A percentile compares a stretch with the other conserved stretches of the same genome.
phyloP scores from a whole-genome alignment of 1,284 basidiomycete species.

The Earliella scabrosa region DNA sequence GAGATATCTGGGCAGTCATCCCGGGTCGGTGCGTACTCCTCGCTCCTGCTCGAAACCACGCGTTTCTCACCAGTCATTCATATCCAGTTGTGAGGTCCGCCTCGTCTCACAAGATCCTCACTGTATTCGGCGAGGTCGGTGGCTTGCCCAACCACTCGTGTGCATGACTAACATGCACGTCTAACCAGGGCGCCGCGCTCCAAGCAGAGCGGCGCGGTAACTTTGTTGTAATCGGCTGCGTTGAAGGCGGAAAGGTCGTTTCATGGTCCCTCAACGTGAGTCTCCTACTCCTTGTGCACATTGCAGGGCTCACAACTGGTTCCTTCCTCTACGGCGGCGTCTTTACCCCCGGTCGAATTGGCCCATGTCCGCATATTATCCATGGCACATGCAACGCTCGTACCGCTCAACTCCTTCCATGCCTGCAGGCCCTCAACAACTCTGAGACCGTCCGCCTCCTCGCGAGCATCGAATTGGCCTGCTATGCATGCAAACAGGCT shows the following conservation, averaged over 20 bases:
- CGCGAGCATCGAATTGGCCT: slow-evolving; percentile 80
- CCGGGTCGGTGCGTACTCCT: slow-evolving; percentile 64
- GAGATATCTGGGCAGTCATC: slow-evolving; percentile 73
- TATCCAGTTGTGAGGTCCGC: slow-evolving; percentile 66
- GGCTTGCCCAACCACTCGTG: slow-evolving; percentile 11
- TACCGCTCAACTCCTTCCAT: not conserved
- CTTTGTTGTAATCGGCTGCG: slow-evolving; percentile 78
- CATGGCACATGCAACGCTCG: not conserved
- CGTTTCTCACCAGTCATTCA: slow-evolving; percentile 13
- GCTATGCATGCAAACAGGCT: slow-evolving; percentile 72
- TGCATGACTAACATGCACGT: slow-evolving; percentile 18
- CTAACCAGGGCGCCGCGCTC: slow-evolving; percentile 62
- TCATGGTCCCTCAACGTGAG: slow-evolving; percentile 85
- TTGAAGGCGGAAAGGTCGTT: slow-evolving; percentile 70
- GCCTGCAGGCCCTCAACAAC: slow-evolving; percentile 70
- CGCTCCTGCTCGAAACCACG: slow-evolving; percentile 1
- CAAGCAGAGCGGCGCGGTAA: slow-evolving; percentile 85
- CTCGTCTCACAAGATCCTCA: slow-evolving; percentile 67
- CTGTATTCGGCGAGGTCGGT: slow-evolving; percentile 71
- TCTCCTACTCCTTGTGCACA: not conserved
- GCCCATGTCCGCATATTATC: not conserved
- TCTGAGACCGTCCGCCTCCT: slow-evolving; percentile 78
- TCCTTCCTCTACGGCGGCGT: not conserved
- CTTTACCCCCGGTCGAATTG: no score
- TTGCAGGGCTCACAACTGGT: slow-evolving; percentile 14